Evolutionary conservation across 1,284 basidiomycete species (phyloP).

Genomic region (Naganishia liquefaciens): DNA sequence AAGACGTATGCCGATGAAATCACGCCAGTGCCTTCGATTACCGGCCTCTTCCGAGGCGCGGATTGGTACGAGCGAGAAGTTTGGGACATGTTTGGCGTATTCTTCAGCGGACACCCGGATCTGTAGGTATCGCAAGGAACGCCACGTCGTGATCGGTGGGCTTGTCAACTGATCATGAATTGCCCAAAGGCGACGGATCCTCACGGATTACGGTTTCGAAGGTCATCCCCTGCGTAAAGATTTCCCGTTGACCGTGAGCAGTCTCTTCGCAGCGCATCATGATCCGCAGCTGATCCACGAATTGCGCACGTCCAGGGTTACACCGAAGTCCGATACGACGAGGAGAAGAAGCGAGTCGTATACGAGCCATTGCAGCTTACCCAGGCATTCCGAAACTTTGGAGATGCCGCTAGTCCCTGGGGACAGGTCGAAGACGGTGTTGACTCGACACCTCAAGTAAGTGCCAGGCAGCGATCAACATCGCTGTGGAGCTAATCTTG

Average conservation of each 20-base stretch:
- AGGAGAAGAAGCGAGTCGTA: constrained; percentile 97
- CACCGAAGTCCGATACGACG: constrained; percentile 95
- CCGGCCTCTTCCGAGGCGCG: constrained; percentile 80
- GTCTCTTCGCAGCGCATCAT: neutral
- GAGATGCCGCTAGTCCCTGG: constrained; percentile 85
- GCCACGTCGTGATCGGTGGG: constrained; percentile 31
- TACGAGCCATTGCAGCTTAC: constrained; percentile 97
- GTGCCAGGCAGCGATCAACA: neutral
- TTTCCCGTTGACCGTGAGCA: constrained; percentile 84
- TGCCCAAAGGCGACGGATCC: constrained; percentile 74
- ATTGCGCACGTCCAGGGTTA: constrained; percentile 67
- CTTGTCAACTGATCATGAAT: constrained; percentile 3
- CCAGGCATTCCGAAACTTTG: constrained; percentile 98
- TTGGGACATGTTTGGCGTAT: constrained; percentile 97
- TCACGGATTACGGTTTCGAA: constrained; percentile 99
- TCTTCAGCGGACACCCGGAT: constrained; percentile 95
- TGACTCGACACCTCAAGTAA: constrained; percentile 59
- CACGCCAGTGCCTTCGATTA: constrained; percentile 85
- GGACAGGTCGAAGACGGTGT: constrained; percentile 91
- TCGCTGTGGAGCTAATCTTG: constrained; percentile 2
- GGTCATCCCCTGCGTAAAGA: constrained; percentile 97
- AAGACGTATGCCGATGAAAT: constrained; percentile 98
- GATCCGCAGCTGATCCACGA: neutral
- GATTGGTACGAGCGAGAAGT: constrained; percentile 98
- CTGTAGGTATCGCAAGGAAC: constrained; percentile 63